A percentile compares a stretch with the other conserved stretches of the same genome.
Evolutionary conservation across 225 moss, liverwort and hornwort species (phyloP).

Genomic region (Ulota crispa): DNA sequence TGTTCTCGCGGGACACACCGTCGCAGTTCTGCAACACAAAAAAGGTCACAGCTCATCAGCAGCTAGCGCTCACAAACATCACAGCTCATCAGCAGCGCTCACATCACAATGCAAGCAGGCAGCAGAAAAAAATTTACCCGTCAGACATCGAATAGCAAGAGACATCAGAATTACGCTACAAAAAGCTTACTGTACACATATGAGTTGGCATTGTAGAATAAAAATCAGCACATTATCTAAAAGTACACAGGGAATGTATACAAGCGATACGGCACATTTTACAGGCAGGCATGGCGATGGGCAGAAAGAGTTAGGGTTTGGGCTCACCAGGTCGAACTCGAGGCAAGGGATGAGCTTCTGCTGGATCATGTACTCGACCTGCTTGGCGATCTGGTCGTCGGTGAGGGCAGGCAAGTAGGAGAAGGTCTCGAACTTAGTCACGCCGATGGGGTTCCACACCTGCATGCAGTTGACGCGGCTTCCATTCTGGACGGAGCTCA

Average conservation of each 20-base stretch:
- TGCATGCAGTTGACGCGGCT: constrained; percentile 39
- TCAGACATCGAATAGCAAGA: too few relatives aligned
- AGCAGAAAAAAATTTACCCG: not conserved
- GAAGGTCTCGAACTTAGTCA: constrained; percentile 46
- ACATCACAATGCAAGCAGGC: not conserved
- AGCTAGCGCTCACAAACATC: not conserved
- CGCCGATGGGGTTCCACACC: constrained; percentile 39
- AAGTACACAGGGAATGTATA: not conserved
- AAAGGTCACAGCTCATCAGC: not conserved
- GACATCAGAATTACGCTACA: too few relatives aligned
- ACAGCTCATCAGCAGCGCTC: not conserved
- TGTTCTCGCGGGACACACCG: constrained; percentile 17
- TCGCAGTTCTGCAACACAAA: not conserved
- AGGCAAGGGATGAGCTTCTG: constrained; percentile 44
- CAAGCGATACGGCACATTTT: not conserved
- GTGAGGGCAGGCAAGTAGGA: constrained; percentile 37
- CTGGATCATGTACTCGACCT: constrained; percentile 39
- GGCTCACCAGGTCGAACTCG: constrained; percentile 35
- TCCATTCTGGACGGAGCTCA: constrained; percentile 28
- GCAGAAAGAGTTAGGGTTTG: not conserved
- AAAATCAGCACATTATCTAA: not conserved
- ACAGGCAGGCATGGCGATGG: not conserved
- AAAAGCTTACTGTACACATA: too few relatives aligned
- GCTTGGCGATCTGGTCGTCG: constrained; percentile 36
- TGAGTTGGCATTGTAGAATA: too few relatives aligned